Percentiles rank a stretch among this genome's conserved stretches.
phyloP scores from a whole-genome alignment of 352 stramenopile genomes.

The Plasmopara viticola region DNA sequence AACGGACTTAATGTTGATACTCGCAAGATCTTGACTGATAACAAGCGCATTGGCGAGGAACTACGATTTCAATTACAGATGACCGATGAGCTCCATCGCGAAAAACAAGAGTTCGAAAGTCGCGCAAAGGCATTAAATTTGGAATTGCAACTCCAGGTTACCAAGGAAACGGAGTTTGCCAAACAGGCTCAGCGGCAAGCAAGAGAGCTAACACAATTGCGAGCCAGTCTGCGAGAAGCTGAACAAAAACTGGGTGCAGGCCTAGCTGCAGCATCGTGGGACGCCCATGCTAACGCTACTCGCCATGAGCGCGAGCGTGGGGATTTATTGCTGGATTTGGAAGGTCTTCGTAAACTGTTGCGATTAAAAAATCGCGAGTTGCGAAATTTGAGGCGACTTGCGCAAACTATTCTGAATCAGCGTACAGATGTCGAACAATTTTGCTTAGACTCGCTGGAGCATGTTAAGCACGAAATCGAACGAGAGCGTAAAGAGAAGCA shows the following conservation, averaged over 20 bases:
- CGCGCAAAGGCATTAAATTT: conserved; percentile 49
- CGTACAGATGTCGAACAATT: conserved; percentile 89
- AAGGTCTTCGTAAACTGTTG: conserved; percentile 81
- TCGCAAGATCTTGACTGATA: conserved; percentile 89
- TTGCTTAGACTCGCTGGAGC: conserved; percentile 88
- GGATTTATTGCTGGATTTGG: conserved; percentile 80
- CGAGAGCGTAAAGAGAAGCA: conserved; percentile 40
- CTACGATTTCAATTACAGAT: conserved; percentile 89
- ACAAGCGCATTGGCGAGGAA: conserved; percentile 90
- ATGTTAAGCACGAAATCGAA: conserved; percentile 79
- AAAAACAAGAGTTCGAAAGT: conserved; percentile 67
- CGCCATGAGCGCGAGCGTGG: conserved; percentile 63
- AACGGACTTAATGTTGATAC: conserved; percentile 87
- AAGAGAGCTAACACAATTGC: conserved; percentile 70
- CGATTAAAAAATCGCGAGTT: conserved; percentile 92
- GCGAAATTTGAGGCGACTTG: conserved; percentile 78
- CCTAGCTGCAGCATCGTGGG: conserved; percentile 61
- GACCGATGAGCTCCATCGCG: conserved; percentile 82
- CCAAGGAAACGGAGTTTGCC: conserved; percentile 88
- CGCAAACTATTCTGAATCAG: conserved; percentile 88
- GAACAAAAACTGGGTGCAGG: conserved; percentile 71
- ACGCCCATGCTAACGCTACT: conserved; percentile 42
- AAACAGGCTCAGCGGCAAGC: conserved; percentile 68
- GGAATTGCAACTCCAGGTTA: conserved; percentile 69
- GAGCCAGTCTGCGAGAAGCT: conserved; percentile 57